These are phyloP conservation scores for Simplicillium aogashimaense DNA, from an alignment of 2,329 filamentous ascomycete genomes.

Conservation along the genomic window DNA sequence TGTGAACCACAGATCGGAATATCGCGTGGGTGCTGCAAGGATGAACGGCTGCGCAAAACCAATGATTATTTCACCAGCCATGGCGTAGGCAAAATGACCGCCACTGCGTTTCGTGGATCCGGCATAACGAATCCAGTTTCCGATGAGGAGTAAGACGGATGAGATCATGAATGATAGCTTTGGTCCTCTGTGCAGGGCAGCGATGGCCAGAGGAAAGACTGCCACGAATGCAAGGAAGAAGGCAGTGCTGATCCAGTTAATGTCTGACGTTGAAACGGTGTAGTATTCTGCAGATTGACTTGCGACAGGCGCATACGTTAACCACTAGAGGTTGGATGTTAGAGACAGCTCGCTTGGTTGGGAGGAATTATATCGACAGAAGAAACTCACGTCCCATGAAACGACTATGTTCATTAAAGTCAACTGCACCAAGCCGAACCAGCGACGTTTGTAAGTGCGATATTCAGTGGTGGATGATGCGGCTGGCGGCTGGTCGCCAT, in stretches of 20 bases:
- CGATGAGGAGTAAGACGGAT: conserved; percentile 63
- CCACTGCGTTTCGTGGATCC: conserved; percentile 45
- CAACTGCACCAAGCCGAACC: conserved; percentile 77
- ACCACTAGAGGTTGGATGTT: conserved; percentile 50
- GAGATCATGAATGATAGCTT: conserved; percentile 67
- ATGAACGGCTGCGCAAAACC: conserved; percentile 90
- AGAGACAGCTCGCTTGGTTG: not conserved
- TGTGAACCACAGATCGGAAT: conserved; percentile 93
- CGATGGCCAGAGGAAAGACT: conserved; percentile 63
- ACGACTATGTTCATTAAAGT: conserved; percentile 85
- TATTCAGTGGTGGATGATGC: conserved; percentile 22
- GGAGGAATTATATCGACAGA: not conserved
- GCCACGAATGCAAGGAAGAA: conserved; percentile 79
- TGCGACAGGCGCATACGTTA: conserved; percentile 82
- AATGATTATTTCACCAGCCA: conserved; percentile 87
- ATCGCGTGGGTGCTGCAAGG: conserved; percentile 77
- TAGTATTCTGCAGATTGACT: conserved; percentile 68
- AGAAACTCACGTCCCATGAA: conserved; percentile 78
- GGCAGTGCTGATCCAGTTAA: conserved; percentile 89
- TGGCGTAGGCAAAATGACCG: conserved; percentile 61
- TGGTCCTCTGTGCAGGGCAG: conserved; percentile 69
- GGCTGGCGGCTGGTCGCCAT: conserved; percentile 12
- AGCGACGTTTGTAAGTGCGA: conserved; percentile 68
- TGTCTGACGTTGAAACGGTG: conserved; percentile 57
- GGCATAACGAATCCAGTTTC: conserved; percentile 87